A percentile compares a stretch with the other conserved stretches of the same genome.
Conservation (phyloP, 495 filamentous ascomycete species). For the Trichoderma orchidacearum region DNA sequence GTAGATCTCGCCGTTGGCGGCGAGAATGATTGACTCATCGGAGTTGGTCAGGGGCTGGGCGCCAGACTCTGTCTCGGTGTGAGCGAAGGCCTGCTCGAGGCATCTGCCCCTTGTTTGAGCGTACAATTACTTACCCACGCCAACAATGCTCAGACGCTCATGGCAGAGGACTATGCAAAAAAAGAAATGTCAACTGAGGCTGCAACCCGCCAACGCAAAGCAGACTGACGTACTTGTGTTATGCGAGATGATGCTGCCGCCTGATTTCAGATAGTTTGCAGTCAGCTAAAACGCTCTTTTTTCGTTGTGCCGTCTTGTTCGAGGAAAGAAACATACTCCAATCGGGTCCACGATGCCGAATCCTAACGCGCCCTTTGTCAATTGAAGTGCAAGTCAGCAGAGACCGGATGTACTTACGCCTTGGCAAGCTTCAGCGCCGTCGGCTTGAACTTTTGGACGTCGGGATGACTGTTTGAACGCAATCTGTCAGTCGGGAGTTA, state of each 20-base stretch:
- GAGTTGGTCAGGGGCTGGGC: conserved; percentile 91
- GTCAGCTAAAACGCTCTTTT: not conserved
- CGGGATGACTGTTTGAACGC: conserved; percentile 57
- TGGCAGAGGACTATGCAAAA: conserved; percentile 69
- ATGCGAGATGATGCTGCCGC: conserved; percentile 77
- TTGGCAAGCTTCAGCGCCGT: conserved; percentile 92
- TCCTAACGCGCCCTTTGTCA: conserved; percentile 30
- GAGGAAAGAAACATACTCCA: conserved; percentile 63
- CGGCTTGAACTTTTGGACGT: conserved; percentile 94
- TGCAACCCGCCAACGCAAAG: not conserved
- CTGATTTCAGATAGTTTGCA: conserved; percentile 28
- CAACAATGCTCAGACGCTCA: conserved; percentile 94
- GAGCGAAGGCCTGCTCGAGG: conserved; percentile 7
- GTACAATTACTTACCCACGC: conserved; percentile 58
- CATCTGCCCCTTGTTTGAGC: not conserved
- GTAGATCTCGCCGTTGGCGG: conserved; percentile 99
- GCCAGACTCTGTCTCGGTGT: conserved; percentile 57
- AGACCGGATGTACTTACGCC: conserved; percentile 48
- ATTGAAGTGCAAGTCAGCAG: conserved; percentile 4
- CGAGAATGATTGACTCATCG: conserved; percentile 74
- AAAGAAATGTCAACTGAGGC: not conserved
- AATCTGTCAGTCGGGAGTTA: not conserved
- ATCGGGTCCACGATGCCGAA: conserved; percentile 94
- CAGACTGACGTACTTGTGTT: conserved; percentile 56
- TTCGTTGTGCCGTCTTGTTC: conserved; percentile 3